phyloP scores from a whole-genome alignment of 75 land plant genomes.

The Cryptomeria japonica region DNA sequence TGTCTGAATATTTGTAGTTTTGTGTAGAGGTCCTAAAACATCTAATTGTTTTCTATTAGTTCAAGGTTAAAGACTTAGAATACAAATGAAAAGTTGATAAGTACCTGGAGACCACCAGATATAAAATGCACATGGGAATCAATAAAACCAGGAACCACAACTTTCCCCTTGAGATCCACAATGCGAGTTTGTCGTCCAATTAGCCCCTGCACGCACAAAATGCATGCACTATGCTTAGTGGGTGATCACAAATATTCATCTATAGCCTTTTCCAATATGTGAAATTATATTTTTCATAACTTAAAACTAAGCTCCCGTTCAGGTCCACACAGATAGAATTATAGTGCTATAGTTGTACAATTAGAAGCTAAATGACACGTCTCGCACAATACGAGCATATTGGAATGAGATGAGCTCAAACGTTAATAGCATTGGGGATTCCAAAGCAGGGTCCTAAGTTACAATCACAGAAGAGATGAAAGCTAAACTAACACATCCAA shows the following conservation, averaged over 20 bases:
- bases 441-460: neutral
- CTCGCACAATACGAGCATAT: neutral
- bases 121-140: constrained; percentile 91
- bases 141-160: constrained; percentile 90
- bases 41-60: neutral
- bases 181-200: constrained; percentile 45
- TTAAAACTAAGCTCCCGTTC: neutral
- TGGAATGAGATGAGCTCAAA: neutral
- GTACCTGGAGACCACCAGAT: constrained; percentile 82
- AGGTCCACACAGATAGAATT: neutral
- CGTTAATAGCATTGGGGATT: neutral
- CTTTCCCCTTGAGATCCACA: constrained; percentile 67
- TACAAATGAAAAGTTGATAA: neutral
- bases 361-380: neutral
- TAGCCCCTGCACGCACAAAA: constrained; percentile 46
- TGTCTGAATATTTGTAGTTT: neutral
- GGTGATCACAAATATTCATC: neutral
- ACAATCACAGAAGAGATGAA: neutral
- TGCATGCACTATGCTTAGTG: neutral
- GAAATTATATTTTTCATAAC: neutral
- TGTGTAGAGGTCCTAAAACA: neutral
- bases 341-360: neutral
- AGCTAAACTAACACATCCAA: neutral
- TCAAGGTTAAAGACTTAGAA: neutral
- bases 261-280: neutral